Evolutionary conservation across 2,329 filamentous ascomycete species (phyloP).

Genomic region (Ustilaginoidea virens): DNA sequence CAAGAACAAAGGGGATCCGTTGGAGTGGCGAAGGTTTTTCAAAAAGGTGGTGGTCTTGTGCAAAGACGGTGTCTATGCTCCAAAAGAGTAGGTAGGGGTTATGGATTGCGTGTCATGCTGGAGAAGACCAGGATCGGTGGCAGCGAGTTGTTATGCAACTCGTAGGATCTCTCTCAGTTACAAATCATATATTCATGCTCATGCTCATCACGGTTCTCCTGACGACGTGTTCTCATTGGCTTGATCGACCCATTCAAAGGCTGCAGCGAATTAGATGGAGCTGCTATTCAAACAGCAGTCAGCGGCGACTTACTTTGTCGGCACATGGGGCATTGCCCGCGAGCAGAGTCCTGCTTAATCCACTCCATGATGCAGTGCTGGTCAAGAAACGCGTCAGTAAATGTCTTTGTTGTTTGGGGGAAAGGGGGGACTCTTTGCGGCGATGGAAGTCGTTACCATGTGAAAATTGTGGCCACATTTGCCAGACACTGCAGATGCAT

Average conservation of each 20-base stretch:
- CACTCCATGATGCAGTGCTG: constrained; percentile 93
- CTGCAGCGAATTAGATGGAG: constrained; percentile 9
- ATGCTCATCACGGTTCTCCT: constrained; percentile 8
- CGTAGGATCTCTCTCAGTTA: too few species aligned
- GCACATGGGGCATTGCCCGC: constrained; percentile 95
- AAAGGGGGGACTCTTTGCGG: too few species aligned
- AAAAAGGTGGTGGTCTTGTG: constrained; percentile 86
- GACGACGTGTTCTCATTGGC: constrained; percentile 14
- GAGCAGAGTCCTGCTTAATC: constrained; percentile 89
- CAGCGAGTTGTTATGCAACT: too few species aligned
- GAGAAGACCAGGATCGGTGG: too few species aligned
- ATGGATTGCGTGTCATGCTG: too few species aligned
- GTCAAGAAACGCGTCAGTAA: background rate
- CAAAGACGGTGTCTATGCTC: constrained; percentile 62
- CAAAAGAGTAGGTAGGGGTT: constrained; percentile 19
- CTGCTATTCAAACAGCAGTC: background rate
- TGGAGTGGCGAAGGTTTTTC: constrained; percentile 95
- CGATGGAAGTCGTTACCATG: too few species aligned
- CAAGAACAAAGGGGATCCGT: constrained; percentile 86
- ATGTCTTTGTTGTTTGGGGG: too few species aligned
- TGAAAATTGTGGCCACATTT: constrained; percentile 98
- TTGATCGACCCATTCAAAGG: constrained; percentile 26
- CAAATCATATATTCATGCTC: too few species aligned
- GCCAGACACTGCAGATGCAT: constrained; percentile 81
- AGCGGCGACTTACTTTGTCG: constrained; percentile 53